Conservation (phyloP, 2,329 filamentous ascomycete genomes). For the Didymella pomorum region DNA sequence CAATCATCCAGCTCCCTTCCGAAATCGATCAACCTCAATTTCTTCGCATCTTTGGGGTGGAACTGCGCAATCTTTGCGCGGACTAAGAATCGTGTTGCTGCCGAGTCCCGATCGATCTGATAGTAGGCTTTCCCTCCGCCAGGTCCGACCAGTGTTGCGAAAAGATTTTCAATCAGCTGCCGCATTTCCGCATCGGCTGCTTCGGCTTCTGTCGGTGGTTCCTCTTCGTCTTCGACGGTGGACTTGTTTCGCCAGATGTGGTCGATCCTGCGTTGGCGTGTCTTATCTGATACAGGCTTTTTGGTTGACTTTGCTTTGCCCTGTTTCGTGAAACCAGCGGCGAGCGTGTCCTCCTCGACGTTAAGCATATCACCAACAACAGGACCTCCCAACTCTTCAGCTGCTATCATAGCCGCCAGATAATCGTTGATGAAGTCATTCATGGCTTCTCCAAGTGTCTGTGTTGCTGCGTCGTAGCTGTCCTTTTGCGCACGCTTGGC, state of each 20-base stretch:
- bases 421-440: slow-evolving; percentile 74
- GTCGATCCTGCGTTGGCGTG: slow-evolving; percentile 60
- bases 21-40: slow-evolving; percentile 63
- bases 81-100: slow-evolving; percentile 62
- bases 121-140: slow-evolving; percentile 56
- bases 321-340: slow-evolving; percentile 62
- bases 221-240: slow-evolving; percentile 32
- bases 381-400: slow-evolving; percentile 83
- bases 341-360: slow-evolving; percentile 63
- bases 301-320: slow-evolving; percentile 56
- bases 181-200: slow-evolving; percentile 59
- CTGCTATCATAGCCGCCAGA: slow-evolving; percentile 78
- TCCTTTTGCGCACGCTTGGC: slow-evolving; percentile 67
- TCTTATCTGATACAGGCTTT: slow-evolving; percentile 41
- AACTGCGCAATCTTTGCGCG: slow-evolving; percentile 65
- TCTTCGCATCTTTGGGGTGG: slow-evolving; percentile 62
- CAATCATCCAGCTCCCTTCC: slow-evolving; percentile 52
- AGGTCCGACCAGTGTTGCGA: slow-evolving; percentile 52
- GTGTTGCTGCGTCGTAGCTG: slow-evolving; percentile 68
- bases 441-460: slow-evolving; percentile 68
- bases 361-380: slow-evolving; percentile 79
- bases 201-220: slow-evolving; percentile 55
- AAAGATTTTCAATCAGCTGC: slow-evolving; percentile 56
- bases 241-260: slow-evolving; percentile 55
- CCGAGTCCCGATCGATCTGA: slow-evolving; percentile 59